phyloP scores from a whole-genome alignment of 768 basidiomycete genomes.

The Lentinus brumalis region DNA sequence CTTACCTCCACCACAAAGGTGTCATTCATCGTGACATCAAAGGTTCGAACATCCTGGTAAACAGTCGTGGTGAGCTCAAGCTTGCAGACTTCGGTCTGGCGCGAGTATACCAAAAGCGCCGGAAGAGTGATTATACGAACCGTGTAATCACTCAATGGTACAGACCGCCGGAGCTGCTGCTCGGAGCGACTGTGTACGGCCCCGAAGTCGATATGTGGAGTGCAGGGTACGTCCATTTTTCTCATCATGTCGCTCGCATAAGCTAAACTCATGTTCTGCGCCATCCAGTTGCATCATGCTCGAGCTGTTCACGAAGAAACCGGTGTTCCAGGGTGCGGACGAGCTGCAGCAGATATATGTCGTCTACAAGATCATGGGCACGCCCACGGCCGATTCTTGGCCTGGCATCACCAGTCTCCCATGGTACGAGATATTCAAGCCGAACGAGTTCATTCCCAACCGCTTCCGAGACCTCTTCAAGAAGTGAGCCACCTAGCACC shows the following conservation, averaged over 20 bases:
- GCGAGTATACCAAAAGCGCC: constrained; percentile 90
- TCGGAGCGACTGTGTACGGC: constrained; percentile 95
- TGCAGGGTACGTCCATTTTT: constrained; percentile 69
- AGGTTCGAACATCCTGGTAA: constrained; percentile 96
- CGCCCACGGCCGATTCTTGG: constrained; percentile 85
- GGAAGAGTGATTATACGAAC: constrained; percentile 96
- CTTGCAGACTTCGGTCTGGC: constrained; percentile 97
- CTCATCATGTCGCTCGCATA: not conserved
- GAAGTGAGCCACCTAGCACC: constrained; percentile 54
- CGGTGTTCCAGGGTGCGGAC: constrained; percentile 97
- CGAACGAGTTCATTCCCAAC: constrained; percentile 71
- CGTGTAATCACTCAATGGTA: constrained; percentile 99
- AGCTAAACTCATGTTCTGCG: not conserved
- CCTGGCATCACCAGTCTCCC: constrained; percentile 79
- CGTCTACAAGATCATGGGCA: constrained; percentile 89
- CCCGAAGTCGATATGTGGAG: constrained; percentile 99
- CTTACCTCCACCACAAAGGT: constrained; percentile 93
- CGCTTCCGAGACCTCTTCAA: constrained; percentile 84
- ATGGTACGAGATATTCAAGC: constrained; percentile 99
- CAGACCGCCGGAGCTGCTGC: constrained; percentile 90
- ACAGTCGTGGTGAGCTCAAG: constrained; percentile 90
- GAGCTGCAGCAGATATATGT: constrained; percentile 97
- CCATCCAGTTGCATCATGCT: constrained; percentile 91
- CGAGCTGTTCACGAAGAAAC: constrained; percentile 93
- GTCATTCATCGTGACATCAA: constrained; percentile 99